These are phyloP conservation scores for Monosporascus cannonballus DNA, from an alignment of 2,329 filamentous ascomycete genomes.

Conservation along the genomic window DNA sequence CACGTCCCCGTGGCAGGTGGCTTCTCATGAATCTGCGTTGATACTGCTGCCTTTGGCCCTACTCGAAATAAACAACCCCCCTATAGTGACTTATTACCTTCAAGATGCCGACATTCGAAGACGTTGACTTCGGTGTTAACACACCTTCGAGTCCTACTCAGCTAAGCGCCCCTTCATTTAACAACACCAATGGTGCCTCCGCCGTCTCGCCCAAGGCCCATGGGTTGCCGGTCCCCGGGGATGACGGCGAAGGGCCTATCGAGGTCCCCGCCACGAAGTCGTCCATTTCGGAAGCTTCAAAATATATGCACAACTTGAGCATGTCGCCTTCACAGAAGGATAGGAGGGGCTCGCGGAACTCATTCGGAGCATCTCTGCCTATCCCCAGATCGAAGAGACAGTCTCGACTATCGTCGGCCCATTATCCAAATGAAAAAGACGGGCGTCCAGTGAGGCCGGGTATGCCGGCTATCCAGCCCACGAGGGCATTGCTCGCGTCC, in stretches of 20 bases:
- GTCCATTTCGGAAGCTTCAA: conserved; percentile 59
- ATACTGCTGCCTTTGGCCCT: no score
- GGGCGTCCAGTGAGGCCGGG: conserved; percentile 43
- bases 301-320: conserved; percentile 70
- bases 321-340: conserved; percentile 61
- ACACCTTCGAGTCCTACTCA: conserved; percentile 17
- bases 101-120: conserved; percentile 56
- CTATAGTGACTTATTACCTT: conserved; percentile 8
- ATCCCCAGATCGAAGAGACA: conserved; percentile 66
- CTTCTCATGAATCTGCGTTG: no score
- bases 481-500: conserved; percentile 61
- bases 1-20: no score
- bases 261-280: conserved; percentile 66
- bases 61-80: not conserved
- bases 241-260: conserved; percentile 45
- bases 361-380: conserved; percentile 65
- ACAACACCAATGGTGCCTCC: conserved; percentile 19
- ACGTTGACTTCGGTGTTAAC: conserved; percentile 45
- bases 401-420: conserved; percentile 60
- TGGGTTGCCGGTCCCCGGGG: conserved; percentile 36
- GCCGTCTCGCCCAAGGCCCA: conserved; percentile 22
- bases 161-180: conserved; percentile 19
- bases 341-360: conserved; percentile 65
- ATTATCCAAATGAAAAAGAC: conserved; percentile 35
- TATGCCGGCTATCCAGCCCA: conserved; percentile 53